Conservation (phyloP, 495 filamentous ascomycete genomes). For the Lichina pygmaea region DNA sequence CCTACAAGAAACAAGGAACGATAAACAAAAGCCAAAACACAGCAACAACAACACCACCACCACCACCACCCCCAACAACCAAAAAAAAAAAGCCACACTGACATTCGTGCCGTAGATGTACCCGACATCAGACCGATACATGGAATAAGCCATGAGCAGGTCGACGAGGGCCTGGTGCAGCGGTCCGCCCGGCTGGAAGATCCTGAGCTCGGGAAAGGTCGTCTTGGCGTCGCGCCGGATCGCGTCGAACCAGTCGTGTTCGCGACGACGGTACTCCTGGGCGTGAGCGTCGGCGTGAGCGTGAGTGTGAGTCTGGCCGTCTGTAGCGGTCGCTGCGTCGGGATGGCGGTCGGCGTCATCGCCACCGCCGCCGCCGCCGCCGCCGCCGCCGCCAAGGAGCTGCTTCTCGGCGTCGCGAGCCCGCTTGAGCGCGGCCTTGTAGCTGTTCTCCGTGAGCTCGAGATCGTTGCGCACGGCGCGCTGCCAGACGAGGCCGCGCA, state of each 20-base stretch:
- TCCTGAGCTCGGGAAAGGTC: constrained; percentile 57
- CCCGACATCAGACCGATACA: constrained; percentile 87
- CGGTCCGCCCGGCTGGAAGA: constrained; percentile 49
- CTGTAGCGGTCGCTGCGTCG: constrained; percentile 11
- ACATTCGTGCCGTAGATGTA: constrained; percentile 71
- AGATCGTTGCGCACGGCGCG: constrained; percentile 78
- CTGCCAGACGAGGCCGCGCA: constrained; percentile 62
- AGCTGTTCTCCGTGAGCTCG: constrained; percentile 46
- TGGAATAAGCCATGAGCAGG: constrained; percentile 65
- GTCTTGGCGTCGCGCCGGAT: constrained; percentile 42
- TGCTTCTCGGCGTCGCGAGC: constrained; percentile 37
- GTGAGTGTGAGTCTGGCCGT: constrained; percentile 7
- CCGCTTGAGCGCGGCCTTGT: constrained; percentile 47
- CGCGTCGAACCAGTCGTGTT: constrained; percentile 35
- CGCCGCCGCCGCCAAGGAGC: constrained; percentile 3
- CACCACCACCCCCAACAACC: too few species aligned
- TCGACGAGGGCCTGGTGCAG: constrained; percentile 52
- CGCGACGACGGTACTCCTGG: constrained; percentile 16
- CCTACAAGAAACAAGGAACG: neutral
- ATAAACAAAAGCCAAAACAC: neutral
- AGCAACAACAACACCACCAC: neutral
- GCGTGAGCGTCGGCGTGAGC: neutral
- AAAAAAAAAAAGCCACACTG: constrained; percentile 8
- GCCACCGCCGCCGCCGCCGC: too few species aligned
- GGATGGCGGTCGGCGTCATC: constrained; percentile 3